Base-by-base conservation (phyloP, 371 early-diverging fungal genomes). In the Globomyces sp. region DNA sequence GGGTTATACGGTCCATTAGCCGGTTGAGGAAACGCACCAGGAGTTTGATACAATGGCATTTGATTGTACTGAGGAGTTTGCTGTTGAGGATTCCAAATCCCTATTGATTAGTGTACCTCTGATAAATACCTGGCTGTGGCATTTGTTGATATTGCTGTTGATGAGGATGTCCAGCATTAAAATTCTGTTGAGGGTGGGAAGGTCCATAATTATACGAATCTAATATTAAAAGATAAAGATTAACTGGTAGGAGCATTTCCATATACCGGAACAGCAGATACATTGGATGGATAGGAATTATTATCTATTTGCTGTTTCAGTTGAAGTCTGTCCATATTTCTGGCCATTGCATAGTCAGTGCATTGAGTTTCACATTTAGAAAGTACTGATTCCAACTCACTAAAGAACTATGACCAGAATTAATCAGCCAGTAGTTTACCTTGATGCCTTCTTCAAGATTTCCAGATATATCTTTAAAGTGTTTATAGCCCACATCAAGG, bases 381-480 rank as follows among this genome's bases (percentile, higher is more conserved):
- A 45, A 92, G 58, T 9, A 83, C 86, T 44, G 83, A 77, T 36
- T 85, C 85, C 63, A 91, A 85, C 55, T 88, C 81, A 1, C 80
- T 80, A 67, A 91, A 90, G 73, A 92, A 92, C 85, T 87, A 72
- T 5, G 39, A 45, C 2, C 60, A 24, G 36, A 11, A 10, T 10
- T 36, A 9, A 64, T 13, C 65, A 66, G 3, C 66, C 66, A 67
- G 63, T 50, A 65, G 24, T 24, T 24, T 24, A 24, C 24, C 24
- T 84, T 81, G 9, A 85, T 71, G 4, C 91, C 92, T 68, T 91
- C 90, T 24, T 80, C 76, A 42, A 92, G 68, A 58, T 88, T 88
- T 5, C 74, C 77, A 34, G 82, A 76, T n/a, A 90, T 85, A 44
- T 89, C 87, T 63, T 80, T 80, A 72, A 85, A 91, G 57, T 81